These are phyloP conservation scores for Cutaneotrichosporon spelunceum DNA, from an alignment of 1,284 basidiomycete species.

Conservation along the genomic window DNA sequence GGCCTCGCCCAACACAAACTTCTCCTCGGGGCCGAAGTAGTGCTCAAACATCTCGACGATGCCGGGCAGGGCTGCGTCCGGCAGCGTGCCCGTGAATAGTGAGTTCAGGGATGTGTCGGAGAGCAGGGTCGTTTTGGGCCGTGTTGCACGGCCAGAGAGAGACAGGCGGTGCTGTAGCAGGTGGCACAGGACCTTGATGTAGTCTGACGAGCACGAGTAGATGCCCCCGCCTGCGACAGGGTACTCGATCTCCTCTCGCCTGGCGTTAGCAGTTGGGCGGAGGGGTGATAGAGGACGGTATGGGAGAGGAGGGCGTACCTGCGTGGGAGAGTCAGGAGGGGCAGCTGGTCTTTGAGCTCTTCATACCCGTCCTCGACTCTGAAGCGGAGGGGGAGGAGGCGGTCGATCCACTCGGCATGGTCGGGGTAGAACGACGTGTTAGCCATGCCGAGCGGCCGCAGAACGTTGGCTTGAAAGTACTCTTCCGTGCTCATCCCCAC, in stretches of 20 bases:
- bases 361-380: conserved; percentile 20
- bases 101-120: conserved; percentile 27
- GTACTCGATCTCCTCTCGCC: conserved; percentile 36
- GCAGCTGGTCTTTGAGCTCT: conserved; percentile 26
- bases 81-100: conserved; percentile 29
- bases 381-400: conserved; percentile 29
- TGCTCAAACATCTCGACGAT: conserved; percentile 21
- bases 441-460: conserved; percentile 36
- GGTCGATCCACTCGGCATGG: conserved; percentile 18
- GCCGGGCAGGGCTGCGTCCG: conserved; percentile 14
- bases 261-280: conserved; percentile 14
- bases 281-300: no score
- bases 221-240: conserved; percentile 40
- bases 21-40: conserved; percentile 7
- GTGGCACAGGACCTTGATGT: conserved; percentile 33
- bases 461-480: conserved; percentile 33
- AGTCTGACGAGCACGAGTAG: conserved; percentile 34
- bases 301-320: conserved; percentile 18
- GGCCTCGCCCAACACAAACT: conserved; percentile 26
- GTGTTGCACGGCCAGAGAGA: conserved; percentile 10
- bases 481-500: conserved; percentile 26
- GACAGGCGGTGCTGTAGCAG: conserved; percentile 29
- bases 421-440: conserved; percentile 39
- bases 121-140: conserved; percentile 19
- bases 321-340: conserved; percentile 28